Evolutionary conservation across 2,329 filamentous ascomycete species (phyloP).

Genomic region (Scedosporium boydii): DNA sequence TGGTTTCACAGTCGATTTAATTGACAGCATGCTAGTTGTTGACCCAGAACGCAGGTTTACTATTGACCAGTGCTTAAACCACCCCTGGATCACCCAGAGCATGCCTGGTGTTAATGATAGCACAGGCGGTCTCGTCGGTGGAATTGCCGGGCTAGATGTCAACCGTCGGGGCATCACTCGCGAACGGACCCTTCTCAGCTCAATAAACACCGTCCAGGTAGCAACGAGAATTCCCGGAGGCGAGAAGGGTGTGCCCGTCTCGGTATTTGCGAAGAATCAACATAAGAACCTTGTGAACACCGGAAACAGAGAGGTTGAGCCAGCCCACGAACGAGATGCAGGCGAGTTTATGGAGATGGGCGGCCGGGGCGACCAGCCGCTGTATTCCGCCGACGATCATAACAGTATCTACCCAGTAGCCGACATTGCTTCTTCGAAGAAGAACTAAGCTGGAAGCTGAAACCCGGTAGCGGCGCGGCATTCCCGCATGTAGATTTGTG

Average conservation of each 20-base stretch:
- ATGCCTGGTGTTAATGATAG: conserved; percentile 63
- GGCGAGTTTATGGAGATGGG: conserved; percentile 78
- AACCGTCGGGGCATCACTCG: conserved; percentile 68
- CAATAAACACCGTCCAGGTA: conserved; percentile 63
- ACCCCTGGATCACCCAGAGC: conserved; percentile 74
- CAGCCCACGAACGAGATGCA: conserved; percentile 56
- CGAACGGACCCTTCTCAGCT: conserved; percentile 77
- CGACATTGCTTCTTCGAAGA: conserved; percentile 14
- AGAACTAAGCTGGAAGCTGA: neutral
- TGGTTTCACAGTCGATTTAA: conserved; percentile 60
- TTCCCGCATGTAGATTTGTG: no score
- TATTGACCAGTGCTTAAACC: conserved; percentile 80
- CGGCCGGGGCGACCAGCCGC: conserved; percentile 70
- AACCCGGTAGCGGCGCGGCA: neutral
- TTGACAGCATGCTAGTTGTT: conserved; percentile 89
- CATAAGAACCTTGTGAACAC: conserved; percentile 25
- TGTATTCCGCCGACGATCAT: conserved; percentile 56
- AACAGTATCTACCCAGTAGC: conserved; percentile 37
- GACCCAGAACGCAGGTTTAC: conserved; percentile 76
- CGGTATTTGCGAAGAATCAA: conserved; percentile 66
- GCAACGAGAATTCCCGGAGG: conserved; percentile 44
- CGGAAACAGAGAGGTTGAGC: conserved; percentile 49
- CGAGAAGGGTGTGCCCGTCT: conserved; percentile 51
- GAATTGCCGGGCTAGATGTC: conserved; percentile 73
- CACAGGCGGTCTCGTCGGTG: conserved; percentile 86